phyloP scores from a whole-genome alignment of 164 flowering plant genomes.

The Berberis vulgaris region DNA sequence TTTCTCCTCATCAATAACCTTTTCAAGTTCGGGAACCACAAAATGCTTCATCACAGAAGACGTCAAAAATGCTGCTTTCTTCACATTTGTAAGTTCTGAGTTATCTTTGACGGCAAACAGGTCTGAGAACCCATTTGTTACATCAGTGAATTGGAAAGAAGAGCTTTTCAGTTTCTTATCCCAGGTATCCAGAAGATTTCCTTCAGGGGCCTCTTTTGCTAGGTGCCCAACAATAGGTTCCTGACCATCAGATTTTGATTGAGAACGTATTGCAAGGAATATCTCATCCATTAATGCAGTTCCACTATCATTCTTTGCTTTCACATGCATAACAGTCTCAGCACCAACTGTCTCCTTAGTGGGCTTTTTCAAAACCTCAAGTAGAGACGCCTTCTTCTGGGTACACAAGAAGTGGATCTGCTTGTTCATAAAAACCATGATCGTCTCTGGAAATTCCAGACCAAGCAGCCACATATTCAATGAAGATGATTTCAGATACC shows the following conservation, averaged over 20 bases:
- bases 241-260: slow-evolving; percentile 20
- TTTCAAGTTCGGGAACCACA: slow-evolving; percentile 77
- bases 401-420: slow-evolving; percentile 56
- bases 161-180: slow-evolving; percentile 40
- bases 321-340: slow-evolving; percentile 52
- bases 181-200: slow-evolving; percentile 67
- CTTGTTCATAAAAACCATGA: no score
- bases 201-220: slow-evolving; percentile 67
- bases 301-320: slow-evolving; percentile 61
- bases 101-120: slow-evolving; percentile 65
- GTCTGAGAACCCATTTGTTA: slow-evolving; percentile 59
- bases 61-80: slow-evolving; percentile 60
- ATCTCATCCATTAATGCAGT: slow-evolving; percentile 34
- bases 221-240: slow-evolving; percentile 52
- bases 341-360: slow-evolving; percentile 24
- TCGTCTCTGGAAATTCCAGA: slow-evolving; percentile 52
- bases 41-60: slow-evolving; percentile 51
- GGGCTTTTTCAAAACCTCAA: slow-evolving; percentile 41
- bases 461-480: slow-evolving; percentile 71
- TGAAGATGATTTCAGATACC: slow-evolving; percentile 72
- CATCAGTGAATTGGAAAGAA: slow-evolving; percentile 36
- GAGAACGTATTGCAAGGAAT: slow-evolving; percentile 24
- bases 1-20: slow-evolving; percentile 73
- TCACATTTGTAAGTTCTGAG: slow-evolving; percentile 45
- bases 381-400: slow-evolving; percentile 64